Evolutionary conservation across 192 early-diverging fungal species (phyloP).

Genomic region (Linnemannia exigua): DNA sequence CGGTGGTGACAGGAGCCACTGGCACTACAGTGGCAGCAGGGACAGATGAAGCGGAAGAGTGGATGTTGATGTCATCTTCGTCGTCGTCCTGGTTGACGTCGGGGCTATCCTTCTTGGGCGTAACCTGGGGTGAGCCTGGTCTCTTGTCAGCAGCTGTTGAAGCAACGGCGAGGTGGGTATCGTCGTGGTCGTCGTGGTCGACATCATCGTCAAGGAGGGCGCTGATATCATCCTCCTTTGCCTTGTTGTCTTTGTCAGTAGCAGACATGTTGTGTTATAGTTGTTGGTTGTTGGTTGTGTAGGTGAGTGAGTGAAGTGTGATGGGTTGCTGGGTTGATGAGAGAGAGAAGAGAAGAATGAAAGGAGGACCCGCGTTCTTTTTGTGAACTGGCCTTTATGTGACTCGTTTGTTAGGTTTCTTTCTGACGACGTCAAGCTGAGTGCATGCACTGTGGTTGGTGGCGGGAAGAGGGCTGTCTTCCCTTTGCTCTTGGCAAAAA

Average conservation of each 20-base stretch:
- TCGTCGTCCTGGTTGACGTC: conserved; percentile 7
- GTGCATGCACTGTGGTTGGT: too few species aligned
- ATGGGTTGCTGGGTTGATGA: neutral
- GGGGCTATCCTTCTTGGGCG: neutral
- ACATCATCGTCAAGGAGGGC: conserved; percentile 30
- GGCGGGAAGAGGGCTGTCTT: neutral
- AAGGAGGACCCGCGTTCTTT: neutral
- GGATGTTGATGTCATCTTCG: conserved; percentile 32
- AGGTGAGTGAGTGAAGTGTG: neutral
- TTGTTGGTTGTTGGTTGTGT: neutral
- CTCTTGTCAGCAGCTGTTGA: conserved; percentile 9
- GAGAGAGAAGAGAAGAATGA: neutral
- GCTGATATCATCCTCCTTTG: conserved; percentile 1
- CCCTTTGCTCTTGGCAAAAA: neutral
- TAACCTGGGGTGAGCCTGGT: conserved; percentile 32
- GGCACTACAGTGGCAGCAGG: neutral
- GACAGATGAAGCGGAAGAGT: conserved; percentile 5
- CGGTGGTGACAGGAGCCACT: neutral
- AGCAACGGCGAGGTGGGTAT: neutral
- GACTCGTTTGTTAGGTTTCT: neutral
- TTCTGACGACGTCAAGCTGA: neutral
- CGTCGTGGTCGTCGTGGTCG: conserved; percentile 2
- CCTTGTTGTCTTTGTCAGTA: conserved; percentile 19
- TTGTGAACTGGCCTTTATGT: neutral
- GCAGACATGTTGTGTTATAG: conserved; percentile 23